Evolutionary conservation across 345 rosid species (phyloP), one percentile per base, ranked within the genome.

Genomic region (Brassica rapa): DNA sequence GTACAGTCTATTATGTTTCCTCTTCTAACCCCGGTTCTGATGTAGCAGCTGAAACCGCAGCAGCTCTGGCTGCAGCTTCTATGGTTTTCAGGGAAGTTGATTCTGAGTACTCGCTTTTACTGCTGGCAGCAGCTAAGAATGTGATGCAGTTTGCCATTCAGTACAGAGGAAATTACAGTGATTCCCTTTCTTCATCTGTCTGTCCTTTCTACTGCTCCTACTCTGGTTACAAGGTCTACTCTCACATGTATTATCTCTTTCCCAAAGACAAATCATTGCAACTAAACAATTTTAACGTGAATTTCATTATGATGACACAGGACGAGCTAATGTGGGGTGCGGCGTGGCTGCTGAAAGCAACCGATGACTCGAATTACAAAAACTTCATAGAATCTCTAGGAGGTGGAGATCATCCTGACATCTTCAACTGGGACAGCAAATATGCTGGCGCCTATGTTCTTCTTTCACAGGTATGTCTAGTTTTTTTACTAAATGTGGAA

Each of bases 371-470:
- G 2, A 85, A 78, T 49, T 91, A 93, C 73, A 87, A 75, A 77
- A 88, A 90, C 25, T 75, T 89, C 41, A 55, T 93, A 35, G 1
- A 88, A 71, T 86, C 96, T 2, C 30, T 89, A 29, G 96, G 94
- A 65, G 91, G 86, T 62, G 89, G 88, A 81, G 94, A 92, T 21
- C 87, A 87, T 16, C 88, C 96, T 1, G 94, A 94, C 73, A 65
- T 89, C 21, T 94, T 94, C 81, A 92, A 97, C 82, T 94, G 98
- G 98, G 97, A 94, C 85, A 89, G 90, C 68, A 92, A 94, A 69
- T 87, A 85, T 74, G 96, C 96, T 6, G 97, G 98, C 14, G 94
- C 92, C 69, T 84, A 89, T 69, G 92, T 94, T 69, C 91, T 94
- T 62, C 83, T 94, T 1, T 81, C 97, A 0, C 85, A 93, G 89